Evolutionary conservation across 176 grass and related monocot genomes (phyloP), one percentile per base, ranked within the genome.

Genomic region (Puccinellia tenuiflora): DNA sequence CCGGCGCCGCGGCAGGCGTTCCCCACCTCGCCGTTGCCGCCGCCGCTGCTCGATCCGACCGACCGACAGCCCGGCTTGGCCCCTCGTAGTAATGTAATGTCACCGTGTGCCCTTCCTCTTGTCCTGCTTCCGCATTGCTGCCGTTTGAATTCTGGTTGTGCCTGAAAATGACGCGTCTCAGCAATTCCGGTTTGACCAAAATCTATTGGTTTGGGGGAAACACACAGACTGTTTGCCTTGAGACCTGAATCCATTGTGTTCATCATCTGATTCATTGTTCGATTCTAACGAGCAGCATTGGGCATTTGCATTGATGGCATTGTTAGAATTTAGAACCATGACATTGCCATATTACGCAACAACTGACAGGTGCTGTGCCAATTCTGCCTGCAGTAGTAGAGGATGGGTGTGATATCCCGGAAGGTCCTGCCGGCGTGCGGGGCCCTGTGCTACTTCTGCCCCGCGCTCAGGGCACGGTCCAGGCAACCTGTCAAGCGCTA

Each of bases 401-500:
- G 78, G 87, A 92, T 92, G 90, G 92, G 89, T 76, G 92, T 94
- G 69, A 72, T 94, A 28, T 91, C 92, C 53, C 88, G 86, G 78
- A 89, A 68, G 55, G 86, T 94, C 62, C 30, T 91, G 61, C 92
- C 89, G 5, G 89, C 82, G 30, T 90, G 84, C 56, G 93, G 85
- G 54, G 86, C 79, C 55, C 77, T 97, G 39, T 97, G 91, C 85
- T 97, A 92, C 66, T 91, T 97, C n/a, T n/a, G n/a, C n/a, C n/a
- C n/a, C n/a, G n/a, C n/a, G n/a, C n/a, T n/a, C 75, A 84, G 89
- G 66, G 76, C 91, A 22, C 85, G 94, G 17, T 97, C 94, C 68
- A 86, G 94, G 34, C 91, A 93, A 55, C 94, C 94, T 6, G 91
- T 97, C 33, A 97, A 97, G 87, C 85, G 94, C 18, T 97, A 97